Evolutionary conservation across 805 yeast genomes (phyloP), one percentile per base, ranked within the genome.

Genomic region (Kazachstania viticola): DNA sequence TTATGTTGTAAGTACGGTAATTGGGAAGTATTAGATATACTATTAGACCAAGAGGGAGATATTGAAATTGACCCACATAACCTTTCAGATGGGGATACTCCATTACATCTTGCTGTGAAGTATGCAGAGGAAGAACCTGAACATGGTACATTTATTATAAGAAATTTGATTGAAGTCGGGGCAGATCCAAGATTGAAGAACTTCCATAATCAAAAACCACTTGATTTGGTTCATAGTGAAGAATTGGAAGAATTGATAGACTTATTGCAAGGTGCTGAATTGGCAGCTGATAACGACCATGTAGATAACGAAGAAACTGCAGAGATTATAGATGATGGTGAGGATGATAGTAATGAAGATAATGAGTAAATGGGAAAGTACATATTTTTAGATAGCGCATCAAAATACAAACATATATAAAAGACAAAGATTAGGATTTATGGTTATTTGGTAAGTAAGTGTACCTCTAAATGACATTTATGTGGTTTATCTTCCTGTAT

Each of bases 121-220:
- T 88, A 80, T 54, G 67, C 87, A 11, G 62, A 64, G 28, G 75
- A 73, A 17, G 95, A 88, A 49, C 82, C 91, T 0, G 95, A 82
- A 37, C 85, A 79, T 54, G 95, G 94, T 1, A 61, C 66, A 16
- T 82, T 76, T 43, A 64, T 85, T 21, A 73, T 77, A 9, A 94
- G 82, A 47, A 79, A 78, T 51, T 67, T 91, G 39, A 62, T 91
- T 25, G 95, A 87, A 47, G 94, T 93, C 18, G 97, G 98, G 3
- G 77, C 91, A 2, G 91, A 87, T 56, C 82, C 93, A 3, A 64
- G 69, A 30, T 50, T 70, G 13, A 65, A 54, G 40, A 80, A 80
- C 49, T 67, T 65, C 23, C 62, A 65, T 25, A 82, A 82, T 16
- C 68, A 77, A 45, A 81, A 71, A 44, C 94, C 97, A 5, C 65